These are phyloP conservation scores for Penicillium antarcticum DNA, from an alignment of 495 filamentous ascomycete genomes.

Conservation along the genomic window DNA sequence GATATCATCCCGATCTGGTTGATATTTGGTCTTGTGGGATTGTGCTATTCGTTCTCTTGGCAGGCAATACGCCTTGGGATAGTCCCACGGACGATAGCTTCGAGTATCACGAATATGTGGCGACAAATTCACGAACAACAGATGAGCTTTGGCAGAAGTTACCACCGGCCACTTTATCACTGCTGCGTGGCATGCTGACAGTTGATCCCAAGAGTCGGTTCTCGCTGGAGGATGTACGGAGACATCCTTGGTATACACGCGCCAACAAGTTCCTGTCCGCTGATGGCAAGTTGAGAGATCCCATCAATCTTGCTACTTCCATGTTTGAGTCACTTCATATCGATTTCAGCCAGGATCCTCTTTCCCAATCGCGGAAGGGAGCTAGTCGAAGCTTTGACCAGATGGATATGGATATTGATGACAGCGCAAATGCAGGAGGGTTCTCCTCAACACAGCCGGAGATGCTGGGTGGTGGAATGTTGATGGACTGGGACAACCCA, in stretches of 20 bases:
- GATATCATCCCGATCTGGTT: conserved; percentile 78
- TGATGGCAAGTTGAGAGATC: conserved; percentile 75
- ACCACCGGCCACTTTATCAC: conserved; percentile 72
- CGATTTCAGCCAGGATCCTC: conserved; percentile 72
- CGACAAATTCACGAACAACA: conserved; percentile 69
- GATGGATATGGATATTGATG: conserved; percentile 54
- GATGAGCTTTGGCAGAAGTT: conserved; percentile 86
- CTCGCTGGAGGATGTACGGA: conserved; percentile 79
- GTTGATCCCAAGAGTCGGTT: conserved; percentile 75
- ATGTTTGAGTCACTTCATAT: conserved; percentile 94
- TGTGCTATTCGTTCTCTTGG: conserved; percentile 90
- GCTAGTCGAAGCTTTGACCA: conserved; percentile 37
- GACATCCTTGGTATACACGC: conserved; percentile 94
- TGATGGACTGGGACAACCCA: conserved; percentile 77
- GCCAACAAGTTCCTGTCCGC: conserved; percentile 69
- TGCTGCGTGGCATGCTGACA: conserved; percentile 91
- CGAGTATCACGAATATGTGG: conserved; percentile 83
- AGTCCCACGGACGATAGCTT: conserved; percentile 77
- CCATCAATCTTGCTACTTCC: conserved; percentile 77
- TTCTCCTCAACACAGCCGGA: conserved; percentile 79
- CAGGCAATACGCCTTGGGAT: conserved; percentile 98
- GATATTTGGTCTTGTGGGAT: conserved; percentile 98
- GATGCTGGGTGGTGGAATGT: conserved; percentile 59
- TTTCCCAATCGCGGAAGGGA: conserved; percentile 34
- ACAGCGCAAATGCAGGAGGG: conserved; percentile 35